These are phyloP conservation scores for Capniomyces stellatus DNA, from an alignment of 371 early-diverging fungal species.

Conservation along the genomic window DNA sequence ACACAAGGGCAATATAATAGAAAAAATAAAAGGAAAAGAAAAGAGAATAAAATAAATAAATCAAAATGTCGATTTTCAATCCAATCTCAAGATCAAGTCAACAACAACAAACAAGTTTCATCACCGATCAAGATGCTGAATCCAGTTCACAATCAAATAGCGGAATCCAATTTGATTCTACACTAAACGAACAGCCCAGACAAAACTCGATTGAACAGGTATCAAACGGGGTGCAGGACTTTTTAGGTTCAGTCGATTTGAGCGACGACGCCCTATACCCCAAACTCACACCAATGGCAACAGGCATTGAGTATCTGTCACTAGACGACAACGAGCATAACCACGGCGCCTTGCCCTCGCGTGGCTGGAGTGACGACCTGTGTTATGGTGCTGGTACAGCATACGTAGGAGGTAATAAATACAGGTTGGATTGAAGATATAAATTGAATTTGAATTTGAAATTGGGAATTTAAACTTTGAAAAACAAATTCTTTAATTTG, in stretches of 20 bases:
- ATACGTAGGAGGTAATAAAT: too few relatives aligned
- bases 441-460: too few relatives aligned
- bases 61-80: slow-evolving; percentile 23
- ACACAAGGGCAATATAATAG: too few relatives aligned
- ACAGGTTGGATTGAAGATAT: too few relatives aligned
- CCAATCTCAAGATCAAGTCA: slow-evolving; percentile 15
- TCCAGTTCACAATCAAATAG: neutral
- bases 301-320: slow-evolving; percentile 23
- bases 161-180: slow-evolving; percentile 1
- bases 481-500: too few relatives aligned
- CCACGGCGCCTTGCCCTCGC: slow-evolving; percentile 36
- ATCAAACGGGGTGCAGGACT: slow-evolving; percentile 21
- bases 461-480: too few relatives aligned
- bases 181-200: neutral
- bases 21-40: too few relatives aligned
- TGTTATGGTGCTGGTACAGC: slow-evolving; percentile 74
- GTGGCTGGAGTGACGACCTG: slow-evolving; percentile 66
- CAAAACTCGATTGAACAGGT: slow-evolving; percentile 4
- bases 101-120: slow-evolving; percentile 6
- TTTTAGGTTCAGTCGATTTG: slow-evolving; percentile 20
- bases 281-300: slow-evolving; percentile 7
- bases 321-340: slow-evolving; percentile 18
- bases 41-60: too few relatives aligned
- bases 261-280: slow-evolving; percentile 12
- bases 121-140: slow-evolving; percentile 8